Base-by-base conservation (phyloP, 306 rosid genomes). In the Fragaria nilgerrensis region DNA sequence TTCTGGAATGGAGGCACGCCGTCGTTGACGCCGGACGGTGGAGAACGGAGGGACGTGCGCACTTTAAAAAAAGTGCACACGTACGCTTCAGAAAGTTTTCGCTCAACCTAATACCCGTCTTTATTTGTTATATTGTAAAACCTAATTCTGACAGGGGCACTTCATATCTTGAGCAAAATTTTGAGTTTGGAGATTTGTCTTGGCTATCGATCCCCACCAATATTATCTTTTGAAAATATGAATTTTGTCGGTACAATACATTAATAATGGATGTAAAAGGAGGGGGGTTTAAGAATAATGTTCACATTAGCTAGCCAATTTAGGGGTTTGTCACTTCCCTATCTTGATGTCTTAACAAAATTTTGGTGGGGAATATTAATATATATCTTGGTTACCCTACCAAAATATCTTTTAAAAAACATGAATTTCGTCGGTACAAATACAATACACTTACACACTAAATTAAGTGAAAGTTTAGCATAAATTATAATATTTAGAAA, bases 281-380 rank as follows among this genome's bases (percentile, higher is more conserved):
- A 45, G 12, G 9, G 45, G 45, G 45, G 12, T 63, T 48, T 77
- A 73, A 70, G 27, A 71, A 47, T 47, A 47, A 47, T 47, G 50
- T 47, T 50, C 58, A 69, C 9, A 48, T 77, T 58, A 20, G 72
- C 22, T 25, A 29, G 50, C 50, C 53, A 52, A 36, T 62, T 73
- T 66, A 70, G 25, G 39, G n/a, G 32, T 69, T 77, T 70, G 53
- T 15, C 53, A 48, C 53, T 48, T 48, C 6, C 50, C 2, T 47
- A 3, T 12, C 52, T 47, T 47, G 17, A 39, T 49, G 55, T 17
- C 20, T 49, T 49, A 17, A 10, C 22, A 6, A 7, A 52, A 17
- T 19, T 53, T 20, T 53, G 59, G 59, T 19, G 10, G 25, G 59
- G 23, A 7, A 6, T 7, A 43, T 8, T 43, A 5, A 16, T 50